A percentile compares a stretch with the other conserved stretches of the same genome.
Conservation (phyloP, 2,329 filamentous ascomycete species). For the Cytospora mali region DNA sequence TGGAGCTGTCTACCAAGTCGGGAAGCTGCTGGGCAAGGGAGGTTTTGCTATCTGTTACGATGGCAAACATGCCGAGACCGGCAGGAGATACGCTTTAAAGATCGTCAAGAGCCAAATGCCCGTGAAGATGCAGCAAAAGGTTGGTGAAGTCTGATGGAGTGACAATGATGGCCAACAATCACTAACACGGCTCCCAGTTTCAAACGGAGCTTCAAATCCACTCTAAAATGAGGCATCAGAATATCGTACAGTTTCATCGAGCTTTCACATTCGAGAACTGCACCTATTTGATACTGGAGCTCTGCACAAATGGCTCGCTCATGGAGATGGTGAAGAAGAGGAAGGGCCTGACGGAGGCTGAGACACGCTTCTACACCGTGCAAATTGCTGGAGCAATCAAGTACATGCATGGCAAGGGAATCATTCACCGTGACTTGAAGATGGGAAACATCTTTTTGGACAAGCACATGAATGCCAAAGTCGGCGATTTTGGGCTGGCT, state of each 20-base stretch:
- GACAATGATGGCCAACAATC: background rate
- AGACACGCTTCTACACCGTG: conserved; percentile 90
- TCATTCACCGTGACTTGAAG: conserved; percentile 95
- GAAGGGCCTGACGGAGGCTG: conserved; percentile 87
- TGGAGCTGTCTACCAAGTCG: conserved; percentile 74
- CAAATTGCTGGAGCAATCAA: conserved; percentile 97
- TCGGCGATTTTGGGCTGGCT: conserved; percentile 94
- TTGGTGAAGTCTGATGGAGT: conserved; percentile 39
- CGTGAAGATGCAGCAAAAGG: conserved; percentile 82
- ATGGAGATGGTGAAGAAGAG: conserved; percentile 97
- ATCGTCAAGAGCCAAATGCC: conserved; percentile 85
- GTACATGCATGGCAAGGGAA: conserved; percentile 93
- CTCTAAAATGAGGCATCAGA: conserved; percentile 94
- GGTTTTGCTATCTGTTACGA: conserved; percentile 83
- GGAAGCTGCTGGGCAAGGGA: conserved; percentile 75
- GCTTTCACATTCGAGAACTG: conserved; percentile 88
- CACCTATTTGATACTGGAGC: conserved; percentile 91
- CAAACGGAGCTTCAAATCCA: conserved; percentile 93
- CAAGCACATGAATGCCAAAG: conserved; percentile 93
- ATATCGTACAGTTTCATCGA: conserved; percentile 93
- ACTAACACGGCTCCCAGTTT: conserved; percentile 49
- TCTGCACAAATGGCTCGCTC: conserved; percentile 93
- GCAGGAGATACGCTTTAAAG: conserved; percentile 74
- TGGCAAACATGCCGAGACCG: conserved; percentile 66
- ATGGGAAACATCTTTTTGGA: conserved; percentile 98